A percentile compares a stretch with the other conserved stretches of the same genome.
Conservation (phyloP, 2,329 filamentous ascomycete species). For the Clonostachys sp. region DNA sequence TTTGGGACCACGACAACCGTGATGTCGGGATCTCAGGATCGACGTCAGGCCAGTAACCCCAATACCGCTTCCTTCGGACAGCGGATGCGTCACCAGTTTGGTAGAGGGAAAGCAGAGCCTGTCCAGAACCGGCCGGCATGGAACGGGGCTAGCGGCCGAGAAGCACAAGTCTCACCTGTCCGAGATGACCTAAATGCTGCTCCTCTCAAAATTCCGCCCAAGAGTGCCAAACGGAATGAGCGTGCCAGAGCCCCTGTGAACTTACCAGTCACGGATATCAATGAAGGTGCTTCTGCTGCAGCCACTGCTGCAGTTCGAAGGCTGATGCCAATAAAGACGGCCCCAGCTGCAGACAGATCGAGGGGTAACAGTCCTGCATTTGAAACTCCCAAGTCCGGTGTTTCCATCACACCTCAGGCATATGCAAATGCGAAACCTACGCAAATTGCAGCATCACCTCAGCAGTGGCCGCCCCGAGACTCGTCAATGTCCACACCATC, state of each 20-base stretch:
- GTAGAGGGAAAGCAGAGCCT: slow-evolving; percentile 27
- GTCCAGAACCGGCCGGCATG: slow-evolving; percentile 53
- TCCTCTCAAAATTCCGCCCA: slow-evolving; percentile 52
- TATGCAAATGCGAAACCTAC: no score
- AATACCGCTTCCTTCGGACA: slow-evolving; percentile 20
- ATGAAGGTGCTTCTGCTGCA: slow-evolving; percentile 18
- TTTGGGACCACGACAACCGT: slow-evolving; percentile 13
- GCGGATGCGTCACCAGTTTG: slow-evolving; percentile 20
- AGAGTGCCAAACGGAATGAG: slow-evolving; percentile 36
- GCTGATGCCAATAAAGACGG: slow-evolving; percentile 24
- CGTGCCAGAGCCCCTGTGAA: slow-evolving; percentile 4
- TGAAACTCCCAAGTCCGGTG: no score
- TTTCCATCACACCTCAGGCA: no score
- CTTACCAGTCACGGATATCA: slow-evolving; percentile 15
- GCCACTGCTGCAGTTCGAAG: slow-evolving; percentile 24
- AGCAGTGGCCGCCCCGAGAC: no score
- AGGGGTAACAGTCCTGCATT: no score
- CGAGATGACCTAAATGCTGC: slow-evolving; percentile 52
- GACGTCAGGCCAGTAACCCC: slow-evolving; percentile 13
- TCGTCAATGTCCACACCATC: no score
- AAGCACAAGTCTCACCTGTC: slow-evolving; percentile 58
- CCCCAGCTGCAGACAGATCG: slow-evolving; percentile 10
- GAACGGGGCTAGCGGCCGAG: slow-evolving; percentile 69
- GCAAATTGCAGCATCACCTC: no score
- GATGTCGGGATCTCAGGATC: slow-evolving; percentile 10